Evolutionary conservation across 257 asterid species (phyloP).

Genomic region (Coffea canephora): DNA sequence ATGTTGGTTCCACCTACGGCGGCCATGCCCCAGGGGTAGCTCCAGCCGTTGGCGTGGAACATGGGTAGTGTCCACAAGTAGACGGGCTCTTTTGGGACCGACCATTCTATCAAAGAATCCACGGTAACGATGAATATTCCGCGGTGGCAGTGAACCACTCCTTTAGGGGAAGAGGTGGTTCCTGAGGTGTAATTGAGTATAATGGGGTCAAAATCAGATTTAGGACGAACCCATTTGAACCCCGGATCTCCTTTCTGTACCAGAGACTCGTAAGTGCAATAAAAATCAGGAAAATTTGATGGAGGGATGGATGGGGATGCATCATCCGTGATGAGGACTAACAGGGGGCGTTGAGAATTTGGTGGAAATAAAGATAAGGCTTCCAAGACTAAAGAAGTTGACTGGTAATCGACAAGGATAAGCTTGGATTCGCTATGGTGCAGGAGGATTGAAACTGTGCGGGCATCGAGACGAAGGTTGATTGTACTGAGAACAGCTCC

Average conservation of each 20-base stretch:
- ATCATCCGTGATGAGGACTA: slow-evolving; percentile 38
- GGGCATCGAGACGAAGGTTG: slow-evolving; percentile 70
- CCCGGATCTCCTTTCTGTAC: slow-evolving; percentile 36
- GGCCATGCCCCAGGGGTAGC: slow-evolving; percentile 84
- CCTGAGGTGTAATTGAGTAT: slow-evolving; percentile 76
- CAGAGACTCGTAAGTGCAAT: slow-evolving; percentile 14
- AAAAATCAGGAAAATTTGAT: slow-evolving; percentile 3
- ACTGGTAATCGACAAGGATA: slow-evolving; percentile 55
- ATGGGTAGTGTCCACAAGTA: slow-evolving; percentile 87
- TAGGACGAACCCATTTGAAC: slow-evolving; percentile 64
- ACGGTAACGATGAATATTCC: slow-evolving; percentile 45
- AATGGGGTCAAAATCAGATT: slow-evolving; percentile 54
- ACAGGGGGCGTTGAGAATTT: slow-evolving; percentile 31
- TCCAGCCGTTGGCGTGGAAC: slow-evolving; percentile 93
- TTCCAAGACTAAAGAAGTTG: slow-evolving; percentile 37
- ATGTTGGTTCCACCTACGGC: slow-evolving; percentile 64
- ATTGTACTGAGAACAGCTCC: slow-evolving; percentile 63
- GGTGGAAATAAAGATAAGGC: slow-evolving; percentile 52
- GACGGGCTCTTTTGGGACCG: slow-evolving; percentile 59
- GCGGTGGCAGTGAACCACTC: slow-evolving; percentile 74
- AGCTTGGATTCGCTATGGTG: slow-evolving; percentile 56
- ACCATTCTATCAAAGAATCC: slow-evolving; percentile 65
- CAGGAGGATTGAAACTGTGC: slow-evolving; percentile 56
- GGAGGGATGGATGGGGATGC: not conserved
- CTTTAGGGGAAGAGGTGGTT: slow-evolving; percentile 80